Evolutionary conservation across 1,139 yeast genomes (phyloP).

Genomic region (Suhomyces wounanorum): DNA sequence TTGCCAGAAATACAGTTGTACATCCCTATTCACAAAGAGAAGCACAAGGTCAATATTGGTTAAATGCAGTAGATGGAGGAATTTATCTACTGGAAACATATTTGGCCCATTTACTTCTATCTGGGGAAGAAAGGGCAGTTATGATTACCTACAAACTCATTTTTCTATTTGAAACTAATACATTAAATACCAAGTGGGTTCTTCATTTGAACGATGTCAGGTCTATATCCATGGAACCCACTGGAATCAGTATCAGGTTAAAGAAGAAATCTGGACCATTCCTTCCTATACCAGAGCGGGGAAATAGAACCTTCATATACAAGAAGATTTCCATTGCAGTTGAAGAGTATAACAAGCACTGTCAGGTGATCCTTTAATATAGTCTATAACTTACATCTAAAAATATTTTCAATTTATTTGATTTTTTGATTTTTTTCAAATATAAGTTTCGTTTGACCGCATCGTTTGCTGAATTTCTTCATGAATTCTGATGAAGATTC

Average conservation of each 20-base stretch:
- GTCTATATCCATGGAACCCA: constrained; percentile 72
- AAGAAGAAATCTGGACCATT: constrained; percentile 67
- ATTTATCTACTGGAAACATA: constrained; percentile 69
- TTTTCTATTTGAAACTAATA: constrained; percentile 66
- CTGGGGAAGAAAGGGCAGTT: constrained; percentile 78
- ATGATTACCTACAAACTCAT: constrained; percentile 75
- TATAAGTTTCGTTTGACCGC: constrained; percentile 31
- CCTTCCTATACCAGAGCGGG: constrained; percentile 74
- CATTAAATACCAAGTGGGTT: constrained; percentile 64
- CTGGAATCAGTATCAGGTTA: constrained; percentile 73
- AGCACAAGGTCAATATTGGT: constrained; percentile 93
- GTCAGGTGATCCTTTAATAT: constrained; percentile 42
- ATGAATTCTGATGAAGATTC: constrained; percentile 50
- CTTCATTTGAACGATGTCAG: constrained; percentile 61
- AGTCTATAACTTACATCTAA: constrained; percentile 4
- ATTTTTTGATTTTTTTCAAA: constrained; percentile 16
- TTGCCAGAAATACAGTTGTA: constrained; percentile 69
- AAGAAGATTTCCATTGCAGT: constrained; percentile 80
- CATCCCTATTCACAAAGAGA: constrained; percentile 79
- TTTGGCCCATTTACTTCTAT: constrained; percentile 79
- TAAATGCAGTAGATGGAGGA: constrained; percentile 83
- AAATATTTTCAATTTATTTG: constrained; percentile 14
- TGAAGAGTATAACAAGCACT: constrained; percentile 68
- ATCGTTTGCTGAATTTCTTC: constrained; percentile 43
- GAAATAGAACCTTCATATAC: constrained; percentile 68